A percentile compares a stretch with the other conserved stretches of the same genome.
These are phyloP conservation scores for Hydrangea macrophylla DNA, from an alignment of 148 eudicot species.

Conservation along the genomic window DNA sequence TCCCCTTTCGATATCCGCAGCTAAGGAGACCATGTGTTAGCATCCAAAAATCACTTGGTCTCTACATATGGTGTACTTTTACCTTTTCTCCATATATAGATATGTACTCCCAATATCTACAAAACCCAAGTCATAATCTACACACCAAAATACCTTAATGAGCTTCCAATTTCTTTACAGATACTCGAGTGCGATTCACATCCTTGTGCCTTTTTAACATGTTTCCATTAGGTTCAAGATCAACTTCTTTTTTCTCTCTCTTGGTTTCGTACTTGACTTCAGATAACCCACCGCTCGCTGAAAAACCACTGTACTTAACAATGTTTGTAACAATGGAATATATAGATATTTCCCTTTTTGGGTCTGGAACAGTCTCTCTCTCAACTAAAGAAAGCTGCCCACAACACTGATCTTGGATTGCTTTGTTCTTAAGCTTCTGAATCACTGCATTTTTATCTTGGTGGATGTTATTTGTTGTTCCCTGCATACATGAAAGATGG, in stretches of 20 bases:
- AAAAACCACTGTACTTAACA: slow-evolving; percentile 14
- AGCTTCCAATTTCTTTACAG: slow-evolving; percentile 19
- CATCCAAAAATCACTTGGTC: background rate
- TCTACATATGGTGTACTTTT: background rate
- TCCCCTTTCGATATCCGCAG: background rate
- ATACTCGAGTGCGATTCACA: slow-evolving; percentile 4
- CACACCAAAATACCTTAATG: background rate
- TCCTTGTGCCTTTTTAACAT: slow-evolving; percentile 9
- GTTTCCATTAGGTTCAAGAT: slow-evolving; percentile 4
- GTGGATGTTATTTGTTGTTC: slow-evolving; percentile 17
- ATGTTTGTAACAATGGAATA: slow-evolving; percentile 43
- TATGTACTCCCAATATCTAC: background rate
- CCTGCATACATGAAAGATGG: slow-evolving; percentile 23
- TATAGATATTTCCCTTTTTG: slow-evolving; percentile 27
- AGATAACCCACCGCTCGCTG: slow-evolving; percentile 7
- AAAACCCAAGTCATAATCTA: background rate
- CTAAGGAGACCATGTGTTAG: background rate
- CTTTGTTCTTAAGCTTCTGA: slow-evolving; percentile 36
- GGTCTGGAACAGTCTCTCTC: slow-evolving; percentile 21
- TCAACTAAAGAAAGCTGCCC: slow-evolving; percentile 40
- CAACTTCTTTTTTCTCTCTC: background rate
- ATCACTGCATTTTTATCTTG: slow-evolving; percentile 29
- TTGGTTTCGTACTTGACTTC: background rate
- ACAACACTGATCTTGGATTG: slow-evolving; percentile 31
- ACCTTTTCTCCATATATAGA: background rate